Base-by-base conservation (phyloP, 2,329 filamentous ascomycete genomes). In the Paracorniculantispora psalliotae region DNA sequence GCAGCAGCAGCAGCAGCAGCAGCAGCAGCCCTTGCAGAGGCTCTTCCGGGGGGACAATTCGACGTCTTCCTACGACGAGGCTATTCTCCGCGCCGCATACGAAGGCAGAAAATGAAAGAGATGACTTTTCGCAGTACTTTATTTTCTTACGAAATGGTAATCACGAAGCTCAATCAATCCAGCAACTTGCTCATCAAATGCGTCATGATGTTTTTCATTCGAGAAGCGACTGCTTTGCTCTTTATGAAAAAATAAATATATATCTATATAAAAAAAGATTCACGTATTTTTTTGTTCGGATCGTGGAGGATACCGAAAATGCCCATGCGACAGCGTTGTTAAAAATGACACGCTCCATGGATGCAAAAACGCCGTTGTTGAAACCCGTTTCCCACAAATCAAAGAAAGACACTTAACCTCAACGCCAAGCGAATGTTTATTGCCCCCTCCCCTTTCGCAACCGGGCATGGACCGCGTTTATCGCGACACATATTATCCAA, bases 361-460 rank as follows among this genome's bases (percentile, higher is more conserved):
- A 73, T 72, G 69, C 68, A 59, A 72, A n/a, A 75, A 74, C 72
- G 73, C 76, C 74, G 79, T 80, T 81, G 79, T 81, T 81, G 79
- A 81, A 81, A 80, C 78, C 75, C 72, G 68, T 78, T 75, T 72
- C 68, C 71, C 64, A 64, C 56, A 54, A 71, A 59, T 41, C n/a
- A 39, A 41, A 15, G 30, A 59, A 52, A 47, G 48, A 53, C 39
- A 47, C 67, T 65, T 64, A 64, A 66, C 63, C 70, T 70, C 74
- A 78, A 79, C 76, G 77, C 76, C 77, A 65, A 70, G 54, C 54
- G 58, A 51, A 57, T 57, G 37, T 50, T 44, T 50, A 17, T 25
- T 23, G 25, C 13, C 25, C 37, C 44, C 47, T 43, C 39, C n/a
- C 37, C 19, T 26, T 25, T 43, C 30, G 30, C 25, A 21, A 9